Evolutionary conservation across 371 early-diverging fungal species (phyloP).

Genomic region (Gilbertella persicaria): DNA sequence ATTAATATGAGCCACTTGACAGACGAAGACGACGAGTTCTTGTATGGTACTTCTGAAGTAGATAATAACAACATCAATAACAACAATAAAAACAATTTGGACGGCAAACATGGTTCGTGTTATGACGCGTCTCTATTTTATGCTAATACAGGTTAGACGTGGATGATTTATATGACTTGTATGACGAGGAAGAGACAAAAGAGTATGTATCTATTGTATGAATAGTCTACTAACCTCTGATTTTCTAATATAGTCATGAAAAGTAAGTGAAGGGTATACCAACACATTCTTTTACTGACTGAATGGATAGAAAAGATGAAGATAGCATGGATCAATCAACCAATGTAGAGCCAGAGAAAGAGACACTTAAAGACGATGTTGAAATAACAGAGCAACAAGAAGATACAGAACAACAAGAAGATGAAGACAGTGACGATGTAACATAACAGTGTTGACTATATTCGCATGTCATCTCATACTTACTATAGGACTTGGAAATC

Average conservation of each 20-base stretch:
- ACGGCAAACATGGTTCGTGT: constrained; percentile 18
- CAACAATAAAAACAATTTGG: background rate
- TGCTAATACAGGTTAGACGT: constrained; percentile 11
- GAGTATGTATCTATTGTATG: constrained; percentile 9
- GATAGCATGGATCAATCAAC: background rate
- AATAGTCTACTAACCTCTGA: background rate
- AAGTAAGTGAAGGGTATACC: constrained; percentile 3
- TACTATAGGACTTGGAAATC: constrained; percentile 66
- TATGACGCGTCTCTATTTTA: background rate
- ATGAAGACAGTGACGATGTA: constrained; percentile 56
- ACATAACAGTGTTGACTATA: background rate
- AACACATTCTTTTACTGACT: too few relatives aligned
- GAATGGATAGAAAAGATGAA: background rate
- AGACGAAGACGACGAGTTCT: constrained; percentile 30
- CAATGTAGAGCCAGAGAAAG: background rate
- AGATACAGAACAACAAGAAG: constrained; percentile 32
- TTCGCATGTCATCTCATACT: background rate
- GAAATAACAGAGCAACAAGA: constrained; percentile 30
- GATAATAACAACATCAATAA: background rate
- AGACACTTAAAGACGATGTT: constrained; percentile 13
- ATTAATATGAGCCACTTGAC: constrained; percentile 15
- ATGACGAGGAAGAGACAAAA: constrained; percentile 23
- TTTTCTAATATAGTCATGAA: constrained; percentile 9
- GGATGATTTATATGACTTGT: constrained; percentile 26
- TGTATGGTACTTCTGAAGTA: constrained; percentile 22